Conservation (phyloP, 2,329 filamentous ascomycete genomes). For the Aspergillus eucalypticola region DNA sequence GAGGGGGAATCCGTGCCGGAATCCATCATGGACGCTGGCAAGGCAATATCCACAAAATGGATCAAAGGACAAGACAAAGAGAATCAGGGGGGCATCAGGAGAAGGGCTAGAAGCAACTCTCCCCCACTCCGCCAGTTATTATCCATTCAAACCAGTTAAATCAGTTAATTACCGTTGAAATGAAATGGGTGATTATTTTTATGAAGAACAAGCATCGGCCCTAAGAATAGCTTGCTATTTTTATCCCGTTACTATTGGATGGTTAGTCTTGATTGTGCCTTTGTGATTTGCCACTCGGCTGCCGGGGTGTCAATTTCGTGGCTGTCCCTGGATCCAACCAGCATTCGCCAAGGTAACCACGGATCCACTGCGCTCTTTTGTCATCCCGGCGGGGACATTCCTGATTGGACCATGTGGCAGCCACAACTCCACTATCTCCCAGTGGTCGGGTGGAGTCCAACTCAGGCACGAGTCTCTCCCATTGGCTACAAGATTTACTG, state of each 20-base stretch:
- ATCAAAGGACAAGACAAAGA: too few species aligned
- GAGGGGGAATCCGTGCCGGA: too few species aligned
- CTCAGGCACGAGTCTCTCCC: not conserved
- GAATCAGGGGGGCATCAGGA: too few species aligned
- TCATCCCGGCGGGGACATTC: not conserved
- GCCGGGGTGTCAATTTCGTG: not conserved
- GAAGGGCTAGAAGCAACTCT: too few species aligned
- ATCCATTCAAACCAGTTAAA: too few species aligned
- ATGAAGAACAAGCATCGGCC: not conserved
- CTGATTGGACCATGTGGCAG: conserved; percentile 3
- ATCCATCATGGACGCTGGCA: too few species aligned
- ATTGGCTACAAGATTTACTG: not conserved
- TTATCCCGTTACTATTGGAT: not conserved
- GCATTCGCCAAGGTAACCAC: not conserved
- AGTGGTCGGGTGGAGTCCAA: not conserved
- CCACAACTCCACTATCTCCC: not conserved
- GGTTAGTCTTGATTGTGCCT: not conserved
- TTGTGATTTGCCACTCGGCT: not conserved
- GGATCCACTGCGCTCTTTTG: not conserved
- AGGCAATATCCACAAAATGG: too few species aligned
- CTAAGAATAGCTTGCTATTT: conserved; percentile 5
- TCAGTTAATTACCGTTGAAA: too few species aligned
- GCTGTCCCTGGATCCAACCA: not conserved
- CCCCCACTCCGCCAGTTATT: too few species aligned
- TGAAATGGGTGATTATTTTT: too few species aligned